Evolutionary conservation across 768 basidiomycete species (phyloP).

Genomic region (Exsudoporus frostii): DNA sequence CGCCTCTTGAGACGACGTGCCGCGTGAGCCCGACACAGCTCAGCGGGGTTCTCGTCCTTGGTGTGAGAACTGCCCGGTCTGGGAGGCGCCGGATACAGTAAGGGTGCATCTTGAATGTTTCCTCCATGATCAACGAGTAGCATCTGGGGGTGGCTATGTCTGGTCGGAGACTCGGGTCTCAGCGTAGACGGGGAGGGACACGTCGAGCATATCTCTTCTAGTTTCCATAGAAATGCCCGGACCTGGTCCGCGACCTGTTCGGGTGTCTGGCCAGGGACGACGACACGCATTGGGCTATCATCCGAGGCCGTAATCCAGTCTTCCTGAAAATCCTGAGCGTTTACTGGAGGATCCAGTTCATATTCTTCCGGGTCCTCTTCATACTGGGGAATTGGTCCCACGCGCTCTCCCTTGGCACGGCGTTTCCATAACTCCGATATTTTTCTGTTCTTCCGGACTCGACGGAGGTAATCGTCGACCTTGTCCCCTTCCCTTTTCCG

Average conservation of each 20-base stretch:
- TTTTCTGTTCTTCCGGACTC: conserved; percentile 28
- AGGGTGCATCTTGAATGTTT: neutral
- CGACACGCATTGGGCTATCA: conserved; percentile 31
- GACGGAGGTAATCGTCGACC: conserved; percentile 28
- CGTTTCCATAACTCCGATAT: conserved; percentile 26
- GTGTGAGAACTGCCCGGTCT: neutral
- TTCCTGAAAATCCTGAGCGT: conserved; percentile 31
- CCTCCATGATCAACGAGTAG: conserved; percentile 2
- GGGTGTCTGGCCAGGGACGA: conserved; percentile 36
- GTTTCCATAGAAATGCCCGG: conserved; percentile 15
- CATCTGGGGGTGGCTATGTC: neutral
- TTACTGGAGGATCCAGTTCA: conserved; percentile 30
- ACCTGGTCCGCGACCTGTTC: conserved; percentile 23
- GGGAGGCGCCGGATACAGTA: neutral
- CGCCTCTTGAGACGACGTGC: conserved; percentile 10
- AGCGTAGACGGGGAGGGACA: neutral
- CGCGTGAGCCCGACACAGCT: neutral
- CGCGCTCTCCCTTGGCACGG: conserved; percentile 27
- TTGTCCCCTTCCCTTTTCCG: conserved; percentile 35
- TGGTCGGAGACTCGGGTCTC: neutral
- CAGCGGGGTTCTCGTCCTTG: conserved; percentile 12
- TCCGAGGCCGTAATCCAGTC: conserved; percentile 37
- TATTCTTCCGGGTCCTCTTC: conserved; percentile 34
- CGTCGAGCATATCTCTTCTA: conserved; percentile 16
- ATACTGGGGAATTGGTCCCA: conserved; percentile 30